Percentiles rank a stretch among this genome's conserved stretches.
phyloP scores from a whole-genome alignment of 73 alveolate species.

The Symbiodinium pilosum region DNA sequence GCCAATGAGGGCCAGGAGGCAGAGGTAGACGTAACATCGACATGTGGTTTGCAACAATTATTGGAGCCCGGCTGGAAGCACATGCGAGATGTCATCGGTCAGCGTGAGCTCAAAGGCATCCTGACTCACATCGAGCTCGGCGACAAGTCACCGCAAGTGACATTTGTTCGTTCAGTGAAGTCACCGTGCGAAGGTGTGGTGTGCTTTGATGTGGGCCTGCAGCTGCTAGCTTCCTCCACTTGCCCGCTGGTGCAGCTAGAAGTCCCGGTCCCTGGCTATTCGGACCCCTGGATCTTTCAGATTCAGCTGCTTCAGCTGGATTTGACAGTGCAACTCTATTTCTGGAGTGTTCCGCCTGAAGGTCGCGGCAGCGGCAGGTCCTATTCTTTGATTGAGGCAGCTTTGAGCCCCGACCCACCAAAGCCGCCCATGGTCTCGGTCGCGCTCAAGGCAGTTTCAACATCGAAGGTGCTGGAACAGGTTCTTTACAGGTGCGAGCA shows the following conservation, averaged over 20 bases:
- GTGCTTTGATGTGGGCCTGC: constrained; percentile 55
- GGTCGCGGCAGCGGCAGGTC: constrained; percentile 81
- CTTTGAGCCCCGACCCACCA: constrained; percentile 40
- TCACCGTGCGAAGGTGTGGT: constrained; percentile 54
- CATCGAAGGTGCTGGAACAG: constrained; percentile 5
- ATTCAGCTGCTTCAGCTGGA: constrained; percentile 41
- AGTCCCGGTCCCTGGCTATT: constrained; percentile 48
- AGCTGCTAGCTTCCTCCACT: neutral
- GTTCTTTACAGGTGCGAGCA: constrained; percentile 42
- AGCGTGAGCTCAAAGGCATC: constrained; percentile 48
- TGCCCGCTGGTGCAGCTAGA: constrained; percentile 27
- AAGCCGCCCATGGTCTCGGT: constrained; percentile 32
- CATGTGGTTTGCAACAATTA: constrained; percentile 52
- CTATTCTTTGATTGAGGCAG: constrained; percentile 40
- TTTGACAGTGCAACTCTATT: constrained; percentile 42
- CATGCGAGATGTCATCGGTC: constrained; percentile 37
- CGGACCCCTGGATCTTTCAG: constrained; percentile 46
- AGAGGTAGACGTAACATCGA: neutral
- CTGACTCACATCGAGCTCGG: constrained; percentile 39
- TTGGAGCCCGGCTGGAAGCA: constrained; percentile 61
- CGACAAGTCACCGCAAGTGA: constrained; percentile 38
- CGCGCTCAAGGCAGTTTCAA: constrained; percentile 34
- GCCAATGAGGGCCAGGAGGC: neutral
- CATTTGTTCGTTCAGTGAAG: constrained; percentile 23
- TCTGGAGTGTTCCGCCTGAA: constrained; percentile 67